A percentile compares a stretch with the other conserved stretches of the same genome.
Evolutionary conservation across 495 filamentous ascomycete species (phyloP).

Genomic region (Xylaria venustula): DNA sequence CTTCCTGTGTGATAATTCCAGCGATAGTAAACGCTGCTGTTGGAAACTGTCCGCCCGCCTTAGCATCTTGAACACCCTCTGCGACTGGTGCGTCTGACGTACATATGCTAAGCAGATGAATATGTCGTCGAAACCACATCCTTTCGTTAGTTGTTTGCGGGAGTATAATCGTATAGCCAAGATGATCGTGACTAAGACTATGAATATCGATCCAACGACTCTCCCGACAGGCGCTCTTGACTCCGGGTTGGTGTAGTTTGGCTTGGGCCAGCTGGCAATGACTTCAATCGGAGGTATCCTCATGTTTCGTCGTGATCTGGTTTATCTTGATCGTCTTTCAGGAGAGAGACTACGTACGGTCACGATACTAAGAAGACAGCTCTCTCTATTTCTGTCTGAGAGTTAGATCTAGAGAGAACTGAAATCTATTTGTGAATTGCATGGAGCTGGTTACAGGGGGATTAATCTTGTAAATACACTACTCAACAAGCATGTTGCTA

Average conservation of each 20-base stretch:
- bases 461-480: no score
- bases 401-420: neutral
- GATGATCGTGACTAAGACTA: slow-evolving; percentile 39
- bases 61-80: neutral
- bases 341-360: neutral
- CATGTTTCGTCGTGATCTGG: slow-evolving; percentile 28
- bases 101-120: slow-evolving; percentile 42
- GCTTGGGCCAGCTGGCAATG: slow-evolving; percentile 49
- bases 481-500: no score
- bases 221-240: slow-evolving; percentile 47
- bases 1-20: slow-evolving; percentile 37
- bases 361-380: neutral
- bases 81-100: neutral
- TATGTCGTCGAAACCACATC: slow-evolving; percentile 50
- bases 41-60: slow-evolving; percentile 16
- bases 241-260: slow-evolving; percentile 54
- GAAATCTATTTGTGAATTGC: neutral
- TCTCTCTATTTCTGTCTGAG: no score
- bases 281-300: slow-evolving; percentile 46
- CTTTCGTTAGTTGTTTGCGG: slow-evolving; percentile 40
- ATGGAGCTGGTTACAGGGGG: no score
- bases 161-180: slow-evolving; percentile 50
- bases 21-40: slow-evolving; percentile 45
- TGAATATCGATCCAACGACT: slow-evolving; percentile 42
- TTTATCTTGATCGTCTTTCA: neutral